Evolutionary conservation across 306 rosid genomes (phyloP).

Genomic region (Castanea crenata): DNA sequence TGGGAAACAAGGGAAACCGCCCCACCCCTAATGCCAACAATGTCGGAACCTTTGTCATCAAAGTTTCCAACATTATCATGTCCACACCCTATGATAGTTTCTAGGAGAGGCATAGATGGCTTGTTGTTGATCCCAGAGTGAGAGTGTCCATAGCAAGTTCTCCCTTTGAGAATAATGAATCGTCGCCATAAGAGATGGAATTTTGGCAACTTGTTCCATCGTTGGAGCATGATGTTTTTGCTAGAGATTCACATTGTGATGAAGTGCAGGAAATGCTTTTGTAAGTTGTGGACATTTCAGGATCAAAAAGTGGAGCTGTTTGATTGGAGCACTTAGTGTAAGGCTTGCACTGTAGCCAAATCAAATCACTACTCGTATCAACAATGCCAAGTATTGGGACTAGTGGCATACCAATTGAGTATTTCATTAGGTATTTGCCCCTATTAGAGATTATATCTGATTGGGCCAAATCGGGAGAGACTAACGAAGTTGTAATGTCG

Average conservation of each 20-base stretch:
- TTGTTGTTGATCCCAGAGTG: conserved; percentile 33
- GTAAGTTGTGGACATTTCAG: conserved; percentile 29
- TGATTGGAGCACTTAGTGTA: too few relatives aligned
- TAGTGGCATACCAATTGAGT: too few relatives aligned
- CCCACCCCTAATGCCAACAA: conserved; percentile 54
- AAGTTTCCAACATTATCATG: conserved; percentile 13
- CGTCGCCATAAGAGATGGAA: conserved; percentile 7
- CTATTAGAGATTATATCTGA: not conserved
- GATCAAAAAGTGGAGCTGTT: too few relatives aligned
- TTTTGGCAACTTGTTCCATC: conserved; percentile 16
- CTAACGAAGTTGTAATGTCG: too few relatives aligned
- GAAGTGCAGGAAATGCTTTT: conserved; percentile 4
- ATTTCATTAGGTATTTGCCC: not conserved
- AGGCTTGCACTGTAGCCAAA: too few relatives aligned
- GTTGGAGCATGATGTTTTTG: not conserved
- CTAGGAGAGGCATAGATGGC: conserved; percentile 6
- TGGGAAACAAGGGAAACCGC: conserved; percentile 20
- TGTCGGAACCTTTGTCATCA: not conserved
- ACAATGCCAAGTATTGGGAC: too few relatives aligned
- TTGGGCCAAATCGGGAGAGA: not conserved
- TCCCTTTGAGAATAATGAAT: conserved; percentile 21
- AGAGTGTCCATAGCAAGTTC: conserved; percentile 38
- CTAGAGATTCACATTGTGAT: not conserved
- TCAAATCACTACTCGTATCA: too few relatives aligned
- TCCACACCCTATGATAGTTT: conserved; percentile 41